Base-by-base conservation (phyloP, 768 basidiomycete species). In the Sutorius australiensis region DNA sequence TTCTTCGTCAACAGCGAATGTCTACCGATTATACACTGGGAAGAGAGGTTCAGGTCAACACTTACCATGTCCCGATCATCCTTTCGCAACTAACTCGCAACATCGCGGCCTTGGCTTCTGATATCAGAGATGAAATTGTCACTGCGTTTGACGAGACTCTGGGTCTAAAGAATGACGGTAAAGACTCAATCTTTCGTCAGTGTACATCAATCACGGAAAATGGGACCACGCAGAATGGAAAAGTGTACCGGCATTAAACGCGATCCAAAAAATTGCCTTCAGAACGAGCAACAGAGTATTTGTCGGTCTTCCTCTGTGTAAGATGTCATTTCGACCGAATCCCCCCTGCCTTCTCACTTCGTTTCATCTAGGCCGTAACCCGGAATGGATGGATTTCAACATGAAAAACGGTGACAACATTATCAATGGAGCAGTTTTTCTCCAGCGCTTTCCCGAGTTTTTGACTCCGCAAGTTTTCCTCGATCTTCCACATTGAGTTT, bases 241-340 rank as follows among this genome's bases (percentile, higher is more conserved):
- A 12, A 52, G 53, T 3, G 50, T 77, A 11, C 60, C 62, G 0
- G 67, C 57, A 0, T 32, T 69, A 7, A 58, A 66, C 4, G 54
- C 52, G 0, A 56, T 72, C 6, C 65, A 62, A 51, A 54, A 68
- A 24, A 58, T 81, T 10, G 61, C 80, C 7, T 68, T 70, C 28
- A 70, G 77, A 21, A 61, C 71, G 2, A 75, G 67, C 46, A 79
- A 77, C 57, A 73, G 81, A 16, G 46, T 74, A 6, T 78, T 82
- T 48, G 75, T 81, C 9, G 81, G 80, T 0, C 61, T 72, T 24
- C 77, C 78, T 10, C 44, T 77, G 2, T 81, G 80, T 79, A 40
- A 32, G 39, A 9, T 27, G 40, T 8, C 27, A 24, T 9, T 30
- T 17, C 27, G n/a, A 28, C 16, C 41, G 27, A 6, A 27, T 39